Evolutionary conservation across 2,329 filamentous ascomycete genomes (phyloP), one percentile per base, ranked within the genome.

Genomic region (Colletotrichum orchidophilum): DNA sequence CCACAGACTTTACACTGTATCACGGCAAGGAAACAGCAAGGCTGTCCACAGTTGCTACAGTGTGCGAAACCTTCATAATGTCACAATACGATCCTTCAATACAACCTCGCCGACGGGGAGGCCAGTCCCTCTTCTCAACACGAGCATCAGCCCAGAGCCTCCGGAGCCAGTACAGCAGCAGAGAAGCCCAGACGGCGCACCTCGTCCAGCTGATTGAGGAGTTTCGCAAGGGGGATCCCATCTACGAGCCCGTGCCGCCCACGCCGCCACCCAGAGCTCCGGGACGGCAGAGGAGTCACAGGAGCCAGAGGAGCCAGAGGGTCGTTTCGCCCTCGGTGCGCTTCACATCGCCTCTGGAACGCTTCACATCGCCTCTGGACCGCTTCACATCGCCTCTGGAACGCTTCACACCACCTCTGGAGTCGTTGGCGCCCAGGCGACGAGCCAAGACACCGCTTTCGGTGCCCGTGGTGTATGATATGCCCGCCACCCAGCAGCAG

Each of bases 201-300:
- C 52, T 71, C 26, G 64, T 55, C 6, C 69, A 71, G 12, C 42
- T 71, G 33, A 71, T 71, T 26, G 64, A 71, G 33, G 58, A 71
- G 18, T 71, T 71, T 15, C 69, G 69, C 26, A 63, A 63, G n/a
- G 33, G 60, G n/a, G 69, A 69, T 27, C 64, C 66, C 64, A 59
- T 71, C 52, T 71, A 71, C 65, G 42, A 69, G 8, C 69, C 69
- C 3, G 53, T 71, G 27, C 69, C 69, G 53, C 69, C 69, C 21
- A 71, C 69, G 33, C 69, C 64, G 39, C 69, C 69, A 11, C 69
- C 69, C 26, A 60, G 52, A 39, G 65, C 65, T 15, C 65, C 52
- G 31, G 65, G 65, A 50, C 69, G 69, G 12, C 58, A 46, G 26
- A 35, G 66, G 27, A 58, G 61, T 35, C 61, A 35, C 27, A 54